Base-by-base conservation (phyloP, 495 filamentous ascomycete species). In the Penicillium flavigenum region DNA sequence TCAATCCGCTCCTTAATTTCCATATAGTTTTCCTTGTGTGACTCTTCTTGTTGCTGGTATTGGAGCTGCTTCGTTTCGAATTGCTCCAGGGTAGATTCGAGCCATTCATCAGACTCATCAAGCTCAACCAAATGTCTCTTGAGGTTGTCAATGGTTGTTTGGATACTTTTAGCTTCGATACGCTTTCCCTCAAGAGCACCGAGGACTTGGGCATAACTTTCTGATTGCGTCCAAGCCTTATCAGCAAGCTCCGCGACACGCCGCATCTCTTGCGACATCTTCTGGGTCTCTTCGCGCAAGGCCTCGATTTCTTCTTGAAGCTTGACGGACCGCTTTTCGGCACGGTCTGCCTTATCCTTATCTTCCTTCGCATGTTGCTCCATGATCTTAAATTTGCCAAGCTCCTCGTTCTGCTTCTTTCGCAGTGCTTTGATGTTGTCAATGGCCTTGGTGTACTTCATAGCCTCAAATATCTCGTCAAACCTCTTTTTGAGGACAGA, bases 401-500 rank as follows among this genome's bases (percentile, higher is more conserved):
- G 78, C 38, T 92, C 82, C 39, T 88, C 85, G 26, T 84, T 88
- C 65, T 96, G 87, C 54, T 81, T 86, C 72, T 98, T 98, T n/a
- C 85, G 76, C 19, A 97, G 72, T 24, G 79, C 59, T 67, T 94
- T 96, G 69, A 98, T 88, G 61, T 93, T 96, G 29, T 96, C 92
- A 60, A 98, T 96, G 5, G 91, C 94, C 64, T 96, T 97, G 43
- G 92, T 96, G 75, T 97, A 98, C 67, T 95, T 96, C 73, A 88
- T 75, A 7, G 94, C 94, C 71, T 98, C 95, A 64, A 98, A 98
- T 22, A 98, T 98, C 64, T 96, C 92, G 66, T 98, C 94, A 54
- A 98, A 98, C 38, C 83, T 85, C 74, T 94, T 93, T 73, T 98
- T 98, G 24, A 98, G 76, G 4, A 81, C 81, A 0, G 77, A 70